phyloP scores from a whole-genome alignment of 2,329 filamentous ascomycete species.

The Catunica adiposa region DNA sequence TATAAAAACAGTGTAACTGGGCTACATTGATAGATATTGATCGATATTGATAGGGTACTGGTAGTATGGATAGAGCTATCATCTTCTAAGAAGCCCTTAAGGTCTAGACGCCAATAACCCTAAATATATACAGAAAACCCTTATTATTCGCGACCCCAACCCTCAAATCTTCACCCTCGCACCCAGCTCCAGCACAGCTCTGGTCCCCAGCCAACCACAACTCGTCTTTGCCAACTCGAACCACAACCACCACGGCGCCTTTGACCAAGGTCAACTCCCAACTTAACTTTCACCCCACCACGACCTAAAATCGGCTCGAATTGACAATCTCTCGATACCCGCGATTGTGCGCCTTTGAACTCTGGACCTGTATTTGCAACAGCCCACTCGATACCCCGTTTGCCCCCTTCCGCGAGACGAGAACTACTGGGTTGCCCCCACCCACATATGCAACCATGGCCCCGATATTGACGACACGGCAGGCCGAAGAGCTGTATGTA shows the following conservation, averaged over 20 bases:
- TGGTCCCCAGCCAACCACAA: not conserved
- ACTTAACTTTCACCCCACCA: too few relatives aligned
- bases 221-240: not conserved
- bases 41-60: too few relatives aligned
- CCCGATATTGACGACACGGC: slow-evolving; percentile 57
- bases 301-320: too few relatives aligned
- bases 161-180: not conserved
- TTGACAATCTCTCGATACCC: too few relatives aligned
- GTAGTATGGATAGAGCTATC: too few relatives aligned
- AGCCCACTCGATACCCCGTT: not conserved
- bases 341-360: too few relatives aligned
- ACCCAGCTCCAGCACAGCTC: not conserved
- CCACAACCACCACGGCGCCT: not conserved
- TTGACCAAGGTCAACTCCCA: not conserved
- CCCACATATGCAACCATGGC: slow-evolving; percentile 35
- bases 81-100: too few relatives aligned
- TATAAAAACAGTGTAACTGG: too few relatives aligned
- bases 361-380: too few relatives aligned
- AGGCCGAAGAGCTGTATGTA: slow-evolving; percentile 71
- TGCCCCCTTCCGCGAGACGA: not conserved
- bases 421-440: not conserved
- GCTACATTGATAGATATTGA: too few relatives aligned
- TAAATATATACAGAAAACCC: not conserved
- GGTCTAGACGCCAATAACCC: too few relatives aligned
- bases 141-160: not conserved